Evolutionary conservation across 1,284 basidiomycete genomes (phyloP).

Genomic region (Tranzscheliella williamsii): DNA sequence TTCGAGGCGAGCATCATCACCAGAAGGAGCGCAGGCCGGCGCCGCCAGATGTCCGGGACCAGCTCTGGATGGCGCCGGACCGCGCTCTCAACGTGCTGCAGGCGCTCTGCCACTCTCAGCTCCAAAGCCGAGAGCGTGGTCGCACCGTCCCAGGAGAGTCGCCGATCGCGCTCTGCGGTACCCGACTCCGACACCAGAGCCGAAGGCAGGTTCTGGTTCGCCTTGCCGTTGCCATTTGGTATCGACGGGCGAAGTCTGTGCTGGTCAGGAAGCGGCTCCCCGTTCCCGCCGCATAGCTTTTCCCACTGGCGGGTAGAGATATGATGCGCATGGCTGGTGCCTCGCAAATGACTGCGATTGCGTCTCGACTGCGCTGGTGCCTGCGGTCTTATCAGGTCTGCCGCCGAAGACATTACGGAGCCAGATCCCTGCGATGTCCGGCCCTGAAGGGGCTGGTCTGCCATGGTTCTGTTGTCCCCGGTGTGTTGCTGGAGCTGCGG

Average conservation of each 20-base stretch:
- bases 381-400: too few relatives aligned
- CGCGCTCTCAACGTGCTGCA: slow-evolving; percentile 13
- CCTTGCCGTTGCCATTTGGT: neutral
- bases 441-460: neutral
- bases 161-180: neutral
- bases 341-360: too few relatives aligned
- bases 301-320: too few relatives aligned
- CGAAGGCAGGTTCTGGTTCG: neutral
- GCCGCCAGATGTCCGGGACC: slow-evolving; percentile 9
- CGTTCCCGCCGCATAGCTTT: too few relatives aligned
- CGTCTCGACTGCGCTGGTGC: too few relatives aligned
- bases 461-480: slow-evolving; percentile 6
- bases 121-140: slow-evolving; percentile 25
- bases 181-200: too few relatives aligned
- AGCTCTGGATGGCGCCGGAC: slow-evolving; percentile 19
- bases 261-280: too few relatives aligned
- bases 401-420: neutral
- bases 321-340: too few relatives aligned
- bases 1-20: slow-evolving; percentile 14
- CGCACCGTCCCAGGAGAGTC: slow-evolving; percentile 4
- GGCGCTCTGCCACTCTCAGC: slow-evolving; percentile 5
- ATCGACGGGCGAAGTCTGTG: too few relatives aligned
- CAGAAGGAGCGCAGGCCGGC: slow-evolving; percentile 11
- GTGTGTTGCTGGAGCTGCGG: too few relatives aligned
- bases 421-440: neutral